Base-by-base conservation (phyloP, 768 basidiomycete species). In the Macrolepiota dolichaula region DNA sequence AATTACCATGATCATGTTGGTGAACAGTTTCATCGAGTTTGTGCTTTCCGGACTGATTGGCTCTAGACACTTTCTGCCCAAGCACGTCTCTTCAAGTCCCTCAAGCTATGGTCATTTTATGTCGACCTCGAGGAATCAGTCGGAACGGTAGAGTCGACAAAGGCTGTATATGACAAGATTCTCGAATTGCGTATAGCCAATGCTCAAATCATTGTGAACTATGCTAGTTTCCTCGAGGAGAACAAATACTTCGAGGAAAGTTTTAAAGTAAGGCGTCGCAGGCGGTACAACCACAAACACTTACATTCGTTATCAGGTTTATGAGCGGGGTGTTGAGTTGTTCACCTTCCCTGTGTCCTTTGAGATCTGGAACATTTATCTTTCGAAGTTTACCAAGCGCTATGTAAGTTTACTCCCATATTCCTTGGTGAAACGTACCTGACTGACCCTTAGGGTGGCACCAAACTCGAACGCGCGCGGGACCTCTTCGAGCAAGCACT, bases 21-120 rank as follows among this genome's bases (percentile, higher is more conserved):
- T 73, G 49, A 38, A 50, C 37, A 10, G 40, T 9, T 42, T 47
- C 46, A 38, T 35, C 12, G 19, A 32, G 38, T 10, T 59, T 17
- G 38, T 51, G 17, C 36, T 53, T 35, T 38, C 53, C 42, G 13
- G 38, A 17, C 44, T 60, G 29, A 50, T 36, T 58, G 46, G 62
- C 57, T 44, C 6, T 65, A 97, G 94, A 77, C 88, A 2, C 80
- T 98, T 24, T 79, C 94, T 17, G 90, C 89, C 1, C 97, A 98
- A 79, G 79, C 85, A 3, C 87, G 97, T 24, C 76, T 99, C 49
- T 98, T 99, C 85, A 99, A 99, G 70, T 97, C 95, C 0, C 77
- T 99, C 60, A 99, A 99, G 72, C 83, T 99, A 0, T 99, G 97
- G 97, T 97, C 96, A 0, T 98, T 97, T 79, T 98, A 96, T 70